These are phyloP conservation scores for Leccinum subgranulosum DNA, from an alignment of 768 basidiomycete species.

Conservation along the genomic window DNA sequence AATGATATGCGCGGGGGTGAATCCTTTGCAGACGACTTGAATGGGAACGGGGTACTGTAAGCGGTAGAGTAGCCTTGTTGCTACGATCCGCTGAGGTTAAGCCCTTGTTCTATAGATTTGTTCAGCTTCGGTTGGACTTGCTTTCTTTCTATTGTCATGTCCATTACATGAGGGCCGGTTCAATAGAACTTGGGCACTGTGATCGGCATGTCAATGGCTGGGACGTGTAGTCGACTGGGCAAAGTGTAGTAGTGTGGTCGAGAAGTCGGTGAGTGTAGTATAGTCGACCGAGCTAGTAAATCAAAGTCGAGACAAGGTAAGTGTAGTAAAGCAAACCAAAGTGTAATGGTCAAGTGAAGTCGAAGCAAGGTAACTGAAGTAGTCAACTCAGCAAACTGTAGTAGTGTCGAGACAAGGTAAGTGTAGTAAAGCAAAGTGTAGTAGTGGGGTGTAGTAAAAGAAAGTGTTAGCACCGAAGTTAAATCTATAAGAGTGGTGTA, in stretches of 20 bases:
- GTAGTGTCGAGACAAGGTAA: too few species aligned
- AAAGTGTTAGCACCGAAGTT: too few species aligned
- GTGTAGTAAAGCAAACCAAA: too few species aligned
- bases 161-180: constrained; percentile 3
- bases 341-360: too few species aligned
- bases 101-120: constrained; percentile 70
- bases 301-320: too few species aligned
- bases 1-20: constrained; percentile 66
- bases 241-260: neutral
- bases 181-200: neutral
- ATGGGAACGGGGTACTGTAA: constrained; percentile 74
- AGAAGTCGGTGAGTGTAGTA: neutral
- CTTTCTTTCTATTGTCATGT: constrained; percentile 1
- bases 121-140: constrained; percentile 38
- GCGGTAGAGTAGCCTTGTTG: constrained; percentile 77
- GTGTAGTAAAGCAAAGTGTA: too few species aligned
- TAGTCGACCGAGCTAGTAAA: too few species aligned
- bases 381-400: too few species aligned
- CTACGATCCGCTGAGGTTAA: constrained; percentile 77
- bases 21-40: constrained; percentile 80
- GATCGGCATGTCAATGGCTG: neutral
- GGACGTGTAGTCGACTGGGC: too few species aligned
- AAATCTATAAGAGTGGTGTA: too few species aligned
- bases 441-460: too few species aligned
- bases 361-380: too few species aligned